A percentile compares a stretch with the other conserved stretches of the same genome.
phyloP scores from a whole-genome alignment of 371 early-diverging fungal species.

The Catenaria anguillulae region DNA sequence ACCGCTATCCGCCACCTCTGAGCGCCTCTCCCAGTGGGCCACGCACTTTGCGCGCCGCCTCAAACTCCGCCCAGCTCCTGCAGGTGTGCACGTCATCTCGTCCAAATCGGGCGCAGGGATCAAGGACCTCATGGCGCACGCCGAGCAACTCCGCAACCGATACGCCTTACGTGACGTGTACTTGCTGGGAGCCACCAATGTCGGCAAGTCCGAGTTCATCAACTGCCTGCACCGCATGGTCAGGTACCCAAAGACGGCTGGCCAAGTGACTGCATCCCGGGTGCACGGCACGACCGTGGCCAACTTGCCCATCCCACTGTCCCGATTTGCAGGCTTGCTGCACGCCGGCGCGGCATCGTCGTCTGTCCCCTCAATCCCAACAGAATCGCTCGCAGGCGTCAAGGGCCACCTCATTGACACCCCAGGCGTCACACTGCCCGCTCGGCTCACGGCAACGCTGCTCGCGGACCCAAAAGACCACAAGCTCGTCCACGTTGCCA shows the following conservation, averaged over 20 bases:
- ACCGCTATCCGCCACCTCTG: not conserved
- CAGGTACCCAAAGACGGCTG: not conserved
- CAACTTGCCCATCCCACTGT: not conserved
- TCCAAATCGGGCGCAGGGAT: slow-evolving; percentile 1
- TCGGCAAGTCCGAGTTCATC: slow-evolving; percentile 6
- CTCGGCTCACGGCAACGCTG: not conserved
- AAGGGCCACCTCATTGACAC: not conserved
- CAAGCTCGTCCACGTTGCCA: not conserved
- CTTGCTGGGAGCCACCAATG: not conserved
- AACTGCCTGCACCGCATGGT: slow-evolving; percentile 7
- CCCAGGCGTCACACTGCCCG: not conserved
- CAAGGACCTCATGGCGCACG: not conserved
- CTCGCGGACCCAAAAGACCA: not conserved
- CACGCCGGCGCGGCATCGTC: no score
- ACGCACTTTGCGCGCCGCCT: not conserved
- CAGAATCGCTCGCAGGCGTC: no score
- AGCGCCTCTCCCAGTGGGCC: not conserved
- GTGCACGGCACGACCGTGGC: slow-evolving; percentile 3
- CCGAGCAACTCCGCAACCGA: not conserved
- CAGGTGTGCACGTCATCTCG: not conserved
- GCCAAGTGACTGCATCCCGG: not conserved
- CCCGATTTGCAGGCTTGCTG: not conserved
- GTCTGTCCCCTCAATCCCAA: no score
- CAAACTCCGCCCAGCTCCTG: not conserved
- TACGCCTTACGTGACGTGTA: not conserved